phyloP scores from a whole-genome alignment of 495 filamentous ascomycete genomes.

The Thermothielavioides terrestris region DNA sequence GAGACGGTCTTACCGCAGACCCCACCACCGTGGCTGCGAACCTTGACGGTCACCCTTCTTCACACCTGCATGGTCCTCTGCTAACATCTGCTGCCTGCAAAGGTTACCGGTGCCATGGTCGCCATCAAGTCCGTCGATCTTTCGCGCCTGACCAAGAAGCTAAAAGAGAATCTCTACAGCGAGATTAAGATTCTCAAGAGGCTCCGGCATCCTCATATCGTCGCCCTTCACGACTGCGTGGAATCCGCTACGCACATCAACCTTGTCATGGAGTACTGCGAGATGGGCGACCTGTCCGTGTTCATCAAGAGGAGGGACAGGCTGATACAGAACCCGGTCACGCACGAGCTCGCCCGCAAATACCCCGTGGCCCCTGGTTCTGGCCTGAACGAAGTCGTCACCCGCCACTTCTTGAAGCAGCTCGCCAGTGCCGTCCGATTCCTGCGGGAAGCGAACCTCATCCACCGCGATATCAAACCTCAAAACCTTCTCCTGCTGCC shows the following conservation, averaged over 20 bases:
- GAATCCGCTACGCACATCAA: slow-evolving; percentile 84
- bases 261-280: slow-evolving; percentile 97
- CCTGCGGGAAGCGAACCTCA: slow-evolving; percentile 70
- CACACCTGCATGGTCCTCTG: no score
- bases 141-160: slow-evolving; percentile 81
- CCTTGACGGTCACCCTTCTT: no score
- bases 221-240: slow-evolving; percentile 86
- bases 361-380: slow-evolving; percentile 76
- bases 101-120: slow-evolving; percentile 60
- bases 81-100: slow-evolving; percentile 55
- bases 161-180: slow-evolving; percentile 88
- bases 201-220: slow-evolving; percentile 92
- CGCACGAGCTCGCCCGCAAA: slow-evolving; percentile 76
- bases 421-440: slow-evolving; percentile 88
- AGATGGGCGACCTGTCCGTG: slow-evolving; percentile 81
- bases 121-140: slow-evolving; percentile 95
- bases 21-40: no score
- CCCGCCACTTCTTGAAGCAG: slow-evolving; percentile 92
- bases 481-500: slow-evolving; percentile 91
- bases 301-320: slow-evolving; percentile 92
- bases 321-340: slow-evolving; percentile 63
- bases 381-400: slow-evolving; percentile 87
- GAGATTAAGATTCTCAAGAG: slow-evolving; percentile 92
- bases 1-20: no score
- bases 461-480: slow-evolving; percentile 96